These are phyloP conservation scores for Malus asiatica DNA, from an alignment of 306 rosid genomes.

Conservation along the genomic window DNA sequence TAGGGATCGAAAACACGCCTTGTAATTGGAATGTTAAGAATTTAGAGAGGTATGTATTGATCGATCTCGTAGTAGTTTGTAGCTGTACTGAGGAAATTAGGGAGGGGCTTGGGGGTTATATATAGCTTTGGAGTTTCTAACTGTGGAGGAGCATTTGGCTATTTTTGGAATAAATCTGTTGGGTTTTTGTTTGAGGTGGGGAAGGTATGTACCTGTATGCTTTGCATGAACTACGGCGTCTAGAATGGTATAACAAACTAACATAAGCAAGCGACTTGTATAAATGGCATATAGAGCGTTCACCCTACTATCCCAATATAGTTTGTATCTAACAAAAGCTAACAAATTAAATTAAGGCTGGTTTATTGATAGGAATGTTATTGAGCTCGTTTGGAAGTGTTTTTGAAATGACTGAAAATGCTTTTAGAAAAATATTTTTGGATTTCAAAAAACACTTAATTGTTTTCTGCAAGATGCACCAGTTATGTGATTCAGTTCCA, in stretches of 20 bases:
- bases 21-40: not conserved
- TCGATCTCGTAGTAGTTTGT: not conserved
- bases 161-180: too few species aligned
- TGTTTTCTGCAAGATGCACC: too few species aligned
- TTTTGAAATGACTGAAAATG: too few species aligned
- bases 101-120: not conserved
- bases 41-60: not conserved
- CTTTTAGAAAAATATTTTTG: rapidly evolving
- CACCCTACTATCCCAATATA: not conserved
- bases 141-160: not conserved
- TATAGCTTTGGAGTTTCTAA: not conserved
- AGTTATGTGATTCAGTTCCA: too few species aligned
- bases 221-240: not conserved
- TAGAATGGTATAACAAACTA: not conserved
- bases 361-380: too few species aligned
- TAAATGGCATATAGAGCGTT: not conserved
- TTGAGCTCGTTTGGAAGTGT: rapidly evolving
- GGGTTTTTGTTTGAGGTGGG: not conserved
- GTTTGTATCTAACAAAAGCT: not conserved
- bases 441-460: too few species aligned
- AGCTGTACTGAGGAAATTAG: not conserved
- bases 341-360: too few species aligned
- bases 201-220: not conserved
- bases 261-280: not conserved
- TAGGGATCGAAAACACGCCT: not conserved